phyloP scores from a whole-genome alignment of 208 protist genomes.

The Leishmania aethiopica region DNA sequence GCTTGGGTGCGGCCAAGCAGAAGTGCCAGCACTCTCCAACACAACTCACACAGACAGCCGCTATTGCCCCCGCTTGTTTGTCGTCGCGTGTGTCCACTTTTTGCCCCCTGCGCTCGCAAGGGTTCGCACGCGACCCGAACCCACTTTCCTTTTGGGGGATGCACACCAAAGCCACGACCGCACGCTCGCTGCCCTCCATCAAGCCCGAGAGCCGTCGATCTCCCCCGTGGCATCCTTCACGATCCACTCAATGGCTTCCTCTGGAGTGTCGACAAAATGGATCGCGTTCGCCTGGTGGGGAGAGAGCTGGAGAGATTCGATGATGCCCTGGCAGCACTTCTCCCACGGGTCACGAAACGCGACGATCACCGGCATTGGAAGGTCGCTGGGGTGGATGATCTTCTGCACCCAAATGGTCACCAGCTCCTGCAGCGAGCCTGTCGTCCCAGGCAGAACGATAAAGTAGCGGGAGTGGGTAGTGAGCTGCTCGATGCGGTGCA shows the following conservation, averaged over 20 bases:
- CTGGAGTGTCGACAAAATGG: constrained; percentile 65
- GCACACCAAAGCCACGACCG: neutral
- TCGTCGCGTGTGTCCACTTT: neutral
- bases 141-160: neutral
- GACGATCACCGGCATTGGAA: constrained; percentile 53
- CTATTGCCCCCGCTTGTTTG: neutral
- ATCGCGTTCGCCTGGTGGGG: constrained; percentile 35
- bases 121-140: neutral
- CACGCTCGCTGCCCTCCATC: neutral
- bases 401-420: constrained; percentile 61
- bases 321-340: constrained; percentile 44
- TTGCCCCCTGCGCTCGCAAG: neutral
- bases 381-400: constrained; percentile 35
- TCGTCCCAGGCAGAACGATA: constrained; percentile 63
- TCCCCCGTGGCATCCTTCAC: constrained; percentile 33
- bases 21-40: neutral
- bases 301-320: constrained; percentile 37
- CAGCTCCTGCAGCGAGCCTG: constrained; percentile 74
- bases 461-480: constrained; percentile 64
- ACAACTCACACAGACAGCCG: neutral
- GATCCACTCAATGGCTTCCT: constrained; percentile 57
- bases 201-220: constrained; percentile 3
- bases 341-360: constrained; percentile 78
- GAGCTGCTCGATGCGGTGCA: constrained; percentile 68
- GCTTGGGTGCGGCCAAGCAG: neutral